Conservation (phyloP, 768 basidiomycete genomes). For the Solioccasus polychromus region DNA sequence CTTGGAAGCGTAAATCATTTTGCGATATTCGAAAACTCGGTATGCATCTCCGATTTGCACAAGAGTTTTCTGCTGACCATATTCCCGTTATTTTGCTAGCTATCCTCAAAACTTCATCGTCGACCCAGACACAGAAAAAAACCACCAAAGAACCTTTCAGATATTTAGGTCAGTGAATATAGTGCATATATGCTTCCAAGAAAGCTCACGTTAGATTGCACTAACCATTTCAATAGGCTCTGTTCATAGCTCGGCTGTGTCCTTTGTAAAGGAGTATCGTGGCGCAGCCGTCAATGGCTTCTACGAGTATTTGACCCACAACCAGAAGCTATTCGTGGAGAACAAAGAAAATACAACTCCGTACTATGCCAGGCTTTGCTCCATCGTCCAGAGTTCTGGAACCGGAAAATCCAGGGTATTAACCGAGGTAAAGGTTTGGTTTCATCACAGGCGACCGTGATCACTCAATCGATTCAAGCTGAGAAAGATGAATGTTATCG, state of each 20-base stretch:
- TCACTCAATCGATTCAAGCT: background rate
- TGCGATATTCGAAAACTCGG: background rate
- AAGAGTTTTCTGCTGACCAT: background rate
- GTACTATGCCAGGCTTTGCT: background rate
- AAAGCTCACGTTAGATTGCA: background rate
- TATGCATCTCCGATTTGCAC: background rate
- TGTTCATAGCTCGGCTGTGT: background rate
- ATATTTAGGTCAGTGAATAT: too few species aligned
- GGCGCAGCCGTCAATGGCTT: background rate
- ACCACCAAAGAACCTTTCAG: too few species aligned
- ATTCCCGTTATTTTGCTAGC: background rate
- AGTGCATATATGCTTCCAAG: background rate
- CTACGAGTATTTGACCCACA: background rate
- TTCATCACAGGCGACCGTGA: background rate
- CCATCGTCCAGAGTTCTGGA: background rate
- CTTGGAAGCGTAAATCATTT: background rate
- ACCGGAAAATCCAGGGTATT: background rate
- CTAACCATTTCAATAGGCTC: background rate
- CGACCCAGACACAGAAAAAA: too few species aligned
- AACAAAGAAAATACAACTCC: background rate
- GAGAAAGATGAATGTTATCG: background rate
- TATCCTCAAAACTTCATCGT: background rate
- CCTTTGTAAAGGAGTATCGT: background rate
- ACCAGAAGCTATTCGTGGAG: background rate
- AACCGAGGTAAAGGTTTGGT: background rate